phyloP scores from a whole-genome alignment of 306 rosid species.

The Acmispon strigosus region DNA sequence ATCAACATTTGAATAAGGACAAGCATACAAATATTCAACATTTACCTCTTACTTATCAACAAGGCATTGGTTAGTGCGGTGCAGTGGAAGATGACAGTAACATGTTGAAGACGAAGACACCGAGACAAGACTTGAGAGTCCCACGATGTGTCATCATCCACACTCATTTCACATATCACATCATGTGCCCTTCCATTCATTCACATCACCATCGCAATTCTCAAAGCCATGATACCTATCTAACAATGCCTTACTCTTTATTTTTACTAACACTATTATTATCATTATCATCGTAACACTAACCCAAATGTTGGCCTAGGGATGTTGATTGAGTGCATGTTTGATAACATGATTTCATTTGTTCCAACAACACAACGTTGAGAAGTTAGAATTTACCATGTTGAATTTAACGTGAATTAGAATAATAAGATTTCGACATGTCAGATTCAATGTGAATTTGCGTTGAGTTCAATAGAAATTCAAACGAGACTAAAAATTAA shows the following conservation, averaged over 20 bases:
- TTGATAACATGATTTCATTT: too few relatives aligned
- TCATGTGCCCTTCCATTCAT: not conserved
- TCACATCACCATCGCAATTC: constrained; percentile 7
- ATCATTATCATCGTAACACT: not conserved
- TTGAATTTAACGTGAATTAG: too few relatives aligned
- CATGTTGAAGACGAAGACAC: not conserved
- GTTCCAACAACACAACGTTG: too few relatives aligned
- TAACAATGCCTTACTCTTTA: not conserved
- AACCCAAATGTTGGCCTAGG: too few relatives aligned
- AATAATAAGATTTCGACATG: too few relatives aligned
- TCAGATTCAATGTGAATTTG: too few relatives aligned
- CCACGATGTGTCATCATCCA: not conserved
- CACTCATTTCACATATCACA: not conserved
- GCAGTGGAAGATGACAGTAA: not conserved
- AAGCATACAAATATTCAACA: too few relatives aligned
- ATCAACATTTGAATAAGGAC: too few relatives aligned
- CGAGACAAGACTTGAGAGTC: not conserved
- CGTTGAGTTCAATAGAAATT: too few relatives aligned
- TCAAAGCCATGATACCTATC: not conserved
- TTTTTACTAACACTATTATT: not conserved
- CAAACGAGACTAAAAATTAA: too few relatives aligned
- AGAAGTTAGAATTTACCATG: too few relatives aligned
- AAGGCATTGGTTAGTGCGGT: not conserved
- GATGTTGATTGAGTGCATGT: too few relatives aligned
- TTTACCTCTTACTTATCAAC: not conserved